Evolutionary conservation across 192 early-diverging fungal species (phyloP), one percentile per base, ranked within the genome.

Genomic region (Backusella sp.): DNA sequence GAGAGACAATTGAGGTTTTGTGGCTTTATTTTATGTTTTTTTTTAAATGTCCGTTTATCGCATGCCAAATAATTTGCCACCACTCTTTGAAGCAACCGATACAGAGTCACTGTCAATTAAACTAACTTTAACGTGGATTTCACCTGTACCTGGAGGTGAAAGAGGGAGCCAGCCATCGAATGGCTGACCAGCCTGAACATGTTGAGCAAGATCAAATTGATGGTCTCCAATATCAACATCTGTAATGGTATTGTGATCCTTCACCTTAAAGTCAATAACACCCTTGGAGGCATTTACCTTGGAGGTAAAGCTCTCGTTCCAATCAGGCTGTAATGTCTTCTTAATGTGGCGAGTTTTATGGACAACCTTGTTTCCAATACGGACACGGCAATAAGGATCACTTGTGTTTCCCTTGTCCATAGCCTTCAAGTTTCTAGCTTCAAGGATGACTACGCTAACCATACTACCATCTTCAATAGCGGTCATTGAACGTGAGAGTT

Each of bases 301-400:
- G 7, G 53, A 1, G 23, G 73, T 36, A 53, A 80, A 83, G 9
- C 53, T 73, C 56, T 83, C 82, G 67, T 83, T 80, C 82, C 91
- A 95, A 68, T 62, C 73, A 11, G 93, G 95, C 7, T 87, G 78
- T 14, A 90, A 66, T 11, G 84, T 92, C 78, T 93, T 93, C 83
- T 94, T 94, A 67, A 90, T 85, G 6, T 87, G 83, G 41, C 84
- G 77, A 11, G 92, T 95, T 79, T 94, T 94, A 77, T 81, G 74
- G 15, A 95, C 66, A 23, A 79, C 86, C 67, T 91, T 93, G 46
- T 77, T 84, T 70, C 90, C 89, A 23, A 88, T 81, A 37, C 83
- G 73, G 30, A 92, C 84, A 49, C 84, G 88, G 17, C 91, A 89
- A 77, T 89, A 94, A 23, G 93, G 92, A 72, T 93, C 91, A 68